Evolutionary conservation across 129 eudicot genomes (phyloP).

Genomic region (Lonicera japonica): DNA sequence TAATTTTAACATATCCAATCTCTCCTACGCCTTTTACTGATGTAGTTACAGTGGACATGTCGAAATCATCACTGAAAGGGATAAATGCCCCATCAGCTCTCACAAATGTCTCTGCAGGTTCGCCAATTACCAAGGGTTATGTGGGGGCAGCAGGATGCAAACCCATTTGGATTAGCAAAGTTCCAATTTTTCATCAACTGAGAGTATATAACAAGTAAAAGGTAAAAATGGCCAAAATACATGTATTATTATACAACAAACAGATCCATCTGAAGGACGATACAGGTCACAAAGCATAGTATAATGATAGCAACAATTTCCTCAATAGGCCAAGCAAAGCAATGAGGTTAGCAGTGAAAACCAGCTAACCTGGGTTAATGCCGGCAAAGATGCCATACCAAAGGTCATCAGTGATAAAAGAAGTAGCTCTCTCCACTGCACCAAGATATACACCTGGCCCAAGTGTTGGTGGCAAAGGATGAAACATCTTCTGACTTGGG

Average conservation of each 20-base stretch:
- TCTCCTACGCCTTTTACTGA: constrained; percentile 90
- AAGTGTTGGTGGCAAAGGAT: constrained; percentile 94
- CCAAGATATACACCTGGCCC: constrained; percentile 98
- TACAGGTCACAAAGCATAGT: too few relatives aligned
- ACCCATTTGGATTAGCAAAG: too few relatives aligned
- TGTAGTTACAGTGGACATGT: constrained; percentile 81
- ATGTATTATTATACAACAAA: too few relatives aligned
- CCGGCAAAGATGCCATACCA: constrained; percentile 98
- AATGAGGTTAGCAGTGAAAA: neutral
- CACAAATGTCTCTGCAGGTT: constrained; percentile 82
- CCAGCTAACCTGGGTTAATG: constrained; percentile 76
- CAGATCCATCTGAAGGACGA: neutral
- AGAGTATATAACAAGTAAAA: neutral
- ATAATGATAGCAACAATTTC: too few relatives aligned
- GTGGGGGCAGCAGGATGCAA: too few relatives aligned
- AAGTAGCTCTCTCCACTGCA: constrained; percentile 96
- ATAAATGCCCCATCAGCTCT: constrained; percentile 99
- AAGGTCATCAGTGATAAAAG: constrained; percentile 89
- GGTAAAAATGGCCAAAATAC: neutral
- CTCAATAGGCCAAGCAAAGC: neutral
- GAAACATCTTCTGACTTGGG: constrained; percentile 98
- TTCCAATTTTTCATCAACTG: too few relatives aligned
- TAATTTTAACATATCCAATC: constrained; percentile 66
- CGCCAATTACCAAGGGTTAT: neutral
- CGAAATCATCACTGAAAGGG: constrained; percentile 90